Evolutionary conservation across 495 filamentous ascomycete genomes (phyloP), one percentile per base, ranked within the genome.

Genomic region (Hypoxylon lienhwacheense): DNA sequence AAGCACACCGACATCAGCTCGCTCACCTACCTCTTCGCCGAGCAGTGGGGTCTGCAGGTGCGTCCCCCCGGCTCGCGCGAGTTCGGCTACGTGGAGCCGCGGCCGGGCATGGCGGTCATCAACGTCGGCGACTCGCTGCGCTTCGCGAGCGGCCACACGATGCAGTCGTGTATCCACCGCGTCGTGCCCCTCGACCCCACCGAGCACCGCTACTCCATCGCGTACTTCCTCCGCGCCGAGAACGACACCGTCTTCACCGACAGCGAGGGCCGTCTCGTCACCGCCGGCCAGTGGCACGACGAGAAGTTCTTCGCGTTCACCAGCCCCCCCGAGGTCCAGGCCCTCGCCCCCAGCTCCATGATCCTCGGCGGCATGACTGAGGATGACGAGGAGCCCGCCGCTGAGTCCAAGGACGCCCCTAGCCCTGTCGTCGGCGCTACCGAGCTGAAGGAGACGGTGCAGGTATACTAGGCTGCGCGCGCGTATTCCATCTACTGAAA

Each of bases 1-100:
- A 78, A 77, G 68, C 80, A 84, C 69, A 84, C 81, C 36, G 81
- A 84, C 69, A 76, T 82, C 63, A 75, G 76, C 64, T 76, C 74
- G 26, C 68, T 82, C 46, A 83, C 81, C 5, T 63, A 82, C 17
- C 76, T 84, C 8, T 81, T 81, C 72, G 71, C 65, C 47, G 70
- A 77, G 61, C 71, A 82, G 65, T 78, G 74, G 75, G 80, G 80
- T 11, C 76, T 84, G 29, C 80, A 84, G 62, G 69, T 83, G 48
- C 73, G 75, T 0, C 71, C 73, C 1, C 74, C 74, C 7, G 75
- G 71, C 3, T 61, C 69, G 21, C 66, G 67, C 21, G 69, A 76
- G 58, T 80, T 80, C 73, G 75, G 71, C 16, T 83, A 75, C 65
- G 75, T 84, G 16, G 72, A 61, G 49, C 79, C 80, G 10, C 67